A percentile compares a stretch with the other conserved stretches of the same genome.
Conservation (phyloP, 176 grass and related monocot species). For the sorghum (Sorghum bicolor) region Sorghum_bicolor_NCBIv3 NC_012872.2:66695501-66696000, state of each 20-base stretch:
- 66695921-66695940: slow-evolving; percentile 45
- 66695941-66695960: slow-evolving; percentile 22
- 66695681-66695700: slow-evolving; percentile 71
- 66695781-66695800: slow-evolving; percentile 80
- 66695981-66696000: slow-evolving; percentile 23
- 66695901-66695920: slow-evolving; percentile 54
- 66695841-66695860: slow-evolving; percentile 44
- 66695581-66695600: slow-evolving; percentile 37
- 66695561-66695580: slow-evolving; percentile 85
- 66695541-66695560: slow-evolving; percentile 48
- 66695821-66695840: slow-evolving; percentile 64
- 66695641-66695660: slow-evolving; percentile 66
- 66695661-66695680: slow-evolving; percentile 87
- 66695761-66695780: slow-evolving; percentile 69
- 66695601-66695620: slow-evolving; percentile 52
- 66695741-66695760: slow-evolving; percentile 66
- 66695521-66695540: slow-evolving; percentile 23
- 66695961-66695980: not conserved
- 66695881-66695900: slow-evolving; percentile 58
- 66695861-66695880: slow-evolving; percentile 63
- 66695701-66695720: slow-evolving; percentile 74
- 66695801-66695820: slow-evolving; percentile 50
- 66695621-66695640: slow-evolving; percentile 47
- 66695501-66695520: slow-evolving; percentile 36
- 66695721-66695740: slow-evolving; percentile 61